phyloP scores from a whole-genome alignment of 2,329 filamentous ascomycete genomes.

The Penicillium nordicum region DNA sequence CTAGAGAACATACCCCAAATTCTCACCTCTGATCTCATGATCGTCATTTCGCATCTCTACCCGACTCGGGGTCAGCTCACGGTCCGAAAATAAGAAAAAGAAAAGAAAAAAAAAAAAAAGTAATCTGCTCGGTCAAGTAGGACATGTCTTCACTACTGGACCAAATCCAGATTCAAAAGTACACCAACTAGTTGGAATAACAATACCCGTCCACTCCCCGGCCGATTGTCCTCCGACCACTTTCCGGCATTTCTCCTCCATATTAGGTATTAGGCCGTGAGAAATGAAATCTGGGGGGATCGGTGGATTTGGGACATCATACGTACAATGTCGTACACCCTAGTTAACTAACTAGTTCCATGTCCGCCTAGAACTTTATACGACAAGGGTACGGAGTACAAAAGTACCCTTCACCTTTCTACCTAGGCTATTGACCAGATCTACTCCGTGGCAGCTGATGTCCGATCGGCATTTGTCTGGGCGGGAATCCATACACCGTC shows the following conservation, averaged over 20 bases:
- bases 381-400: background rate
- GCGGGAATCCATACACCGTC: constrained; percentile 14
- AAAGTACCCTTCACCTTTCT: background rate
- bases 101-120: background rate
- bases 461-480: constrained; percentile 22
- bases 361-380: background rate
- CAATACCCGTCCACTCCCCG: constrained; percentile 5
- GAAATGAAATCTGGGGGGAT: constrained; percentile 3
- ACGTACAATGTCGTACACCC: background rate
- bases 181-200: constrained; percentile 2
- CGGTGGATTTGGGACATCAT: constrained; percentile 1
- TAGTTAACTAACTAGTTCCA: too few species aligned
- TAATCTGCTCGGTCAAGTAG: constrained; percentile 1
- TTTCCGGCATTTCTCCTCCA: constrained; percentile 3
- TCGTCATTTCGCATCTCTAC: constrained; percentile 9
- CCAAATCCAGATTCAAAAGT: constrained; percentile 2
- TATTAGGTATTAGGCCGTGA: background rate
- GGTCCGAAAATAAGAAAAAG: background rate
- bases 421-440: background rate
- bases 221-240: constrained; percentile 8
- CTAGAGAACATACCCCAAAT: background rate
- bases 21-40: constrained; percentile 8
- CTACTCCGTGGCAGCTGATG: constrained; percentile 10
- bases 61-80: constrained; percentile 6
- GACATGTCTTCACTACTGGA: constrained; percentile 1